Evolutionary conservation across 164 flowering plant species (phyloP).

Genomic region (Kingdonia uniflora): DNA sequence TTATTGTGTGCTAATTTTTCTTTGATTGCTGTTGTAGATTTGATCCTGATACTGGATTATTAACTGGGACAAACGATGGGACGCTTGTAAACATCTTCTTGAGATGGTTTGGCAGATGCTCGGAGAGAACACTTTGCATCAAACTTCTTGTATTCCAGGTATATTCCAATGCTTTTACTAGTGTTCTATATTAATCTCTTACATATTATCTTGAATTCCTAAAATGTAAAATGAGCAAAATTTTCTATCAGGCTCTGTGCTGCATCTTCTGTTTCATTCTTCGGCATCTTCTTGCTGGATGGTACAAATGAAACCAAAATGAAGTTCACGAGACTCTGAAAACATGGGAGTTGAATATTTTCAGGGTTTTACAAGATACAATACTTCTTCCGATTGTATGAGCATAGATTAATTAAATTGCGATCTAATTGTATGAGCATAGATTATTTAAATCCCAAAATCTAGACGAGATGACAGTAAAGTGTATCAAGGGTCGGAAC

Average conservation of each 20-base stretch:
- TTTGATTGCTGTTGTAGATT: constrained; percentile 43
- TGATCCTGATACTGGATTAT: constrained; percentile 72
- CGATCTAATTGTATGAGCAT: no score
- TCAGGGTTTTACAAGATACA: no score
- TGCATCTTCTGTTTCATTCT: constrained; percentile 70
- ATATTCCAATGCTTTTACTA: constrained; percentile 1
- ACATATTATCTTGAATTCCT: no score
- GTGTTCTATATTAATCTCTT: no score
- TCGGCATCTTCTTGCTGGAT: constrained; percentile 80
- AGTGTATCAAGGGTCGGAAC: no score
- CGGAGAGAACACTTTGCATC: constrained; percentile 78
- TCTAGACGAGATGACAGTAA: no score
- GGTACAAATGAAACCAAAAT: constrained; percentile 67
- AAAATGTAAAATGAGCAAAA: background rate
- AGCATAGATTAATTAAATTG: no score
- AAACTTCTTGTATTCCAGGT: constrained; percentile 80
- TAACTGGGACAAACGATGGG: constrained; percentile 92
- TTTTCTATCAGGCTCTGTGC: constrained; percentile 44
- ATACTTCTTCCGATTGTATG: no score
- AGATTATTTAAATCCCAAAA: no score
- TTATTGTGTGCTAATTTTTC: no score
- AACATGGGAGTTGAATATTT: no score
- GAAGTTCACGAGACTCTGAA: background rate
- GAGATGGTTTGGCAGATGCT: constrained; percentile 54
- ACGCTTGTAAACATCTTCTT: constrained; percentile 77